phyloP scores from a whole-genome alignment of 768 basidiomycete species.

The Lactifluus hygrophoroides region DNA sequence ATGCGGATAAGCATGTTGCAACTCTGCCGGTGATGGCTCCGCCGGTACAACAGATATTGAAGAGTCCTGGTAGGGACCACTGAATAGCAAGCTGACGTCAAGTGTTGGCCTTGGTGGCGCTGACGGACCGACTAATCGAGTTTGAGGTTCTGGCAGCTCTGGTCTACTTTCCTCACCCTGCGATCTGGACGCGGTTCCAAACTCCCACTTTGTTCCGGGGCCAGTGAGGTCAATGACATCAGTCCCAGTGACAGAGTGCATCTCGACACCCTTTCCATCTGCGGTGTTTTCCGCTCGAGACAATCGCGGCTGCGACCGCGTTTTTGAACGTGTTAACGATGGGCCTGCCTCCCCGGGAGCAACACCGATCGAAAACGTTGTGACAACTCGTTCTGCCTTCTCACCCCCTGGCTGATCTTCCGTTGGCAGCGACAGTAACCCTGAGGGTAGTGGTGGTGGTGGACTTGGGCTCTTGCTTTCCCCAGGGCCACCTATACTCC shows the following conservation, averaged over 20 bases:
- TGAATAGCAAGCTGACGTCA: constrained; percentile 14
- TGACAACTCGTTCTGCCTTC: constrained; percentile 27
- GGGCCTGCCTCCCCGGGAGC: constrained; percentile 30
- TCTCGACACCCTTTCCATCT: neutral
- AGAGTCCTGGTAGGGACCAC: constrained; percentile 5
- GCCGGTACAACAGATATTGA: neutral
- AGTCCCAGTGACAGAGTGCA: constrained; percentile 1
- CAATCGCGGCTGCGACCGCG: constrained; percentile 23
- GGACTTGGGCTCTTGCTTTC: constrained; percentile 24
- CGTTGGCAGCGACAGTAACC: neutral
- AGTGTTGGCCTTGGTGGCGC: constrained; percentile 1
- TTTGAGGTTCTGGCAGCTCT: neutral
- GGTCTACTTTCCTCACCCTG: constrained; percentile 5
- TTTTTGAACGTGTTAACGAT: constrained; percentile 26
- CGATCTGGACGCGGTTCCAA: constrained; percentile 37
- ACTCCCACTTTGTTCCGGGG: constrained; percentile 42
- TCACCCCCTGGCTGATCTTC: neutral
- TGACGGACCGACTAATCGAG: neutral
- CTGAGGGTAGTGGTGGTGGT: constrained; percentile 1
- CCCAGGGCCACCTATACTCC: constrained; percentile 14
- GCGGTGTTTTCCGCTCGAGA: neutral
- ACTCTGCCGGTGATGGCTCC: constrained; percentile 7
- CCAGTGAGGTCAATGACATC: constrained; percentile 31
- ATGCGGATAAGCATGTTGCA: constrained; percentile 10
- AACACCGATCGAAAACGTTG: constrained; percentile 40